Evolutionary conservation across 2,329 filamentous ascomycete species (phyloP), one percentile per base, ranked within the genome.

Genomic region (Ceratocystis cubensis): DNA sequence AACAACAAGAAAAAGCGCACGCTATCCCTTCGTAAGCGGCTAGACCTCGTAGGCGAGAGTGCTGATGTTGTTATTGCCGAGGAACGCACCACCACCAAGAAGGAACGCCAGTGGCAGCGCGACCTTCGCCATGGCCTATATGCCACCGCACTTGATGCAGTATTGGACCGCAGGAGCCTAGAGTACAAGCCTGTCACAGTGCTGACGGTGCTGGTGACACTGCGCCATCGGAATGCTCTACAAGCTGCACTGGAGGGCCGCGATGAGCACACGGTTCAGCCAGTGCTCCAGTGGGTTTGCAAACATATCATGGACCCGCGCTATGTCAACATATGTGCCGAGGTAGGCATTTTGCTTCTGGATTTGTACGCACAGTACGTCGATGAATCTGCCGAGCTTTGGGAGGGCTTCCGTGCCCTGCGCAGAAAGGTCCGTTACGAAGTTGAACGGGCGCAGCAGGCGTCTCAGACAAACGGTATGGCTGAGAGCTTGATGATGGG

Each of bases 11-110:
- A 88, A 73, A 89, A 90, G 78, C 78, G 78, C 66, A 75, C 76
- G 41, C 75, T 75, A 63, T 75, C 76, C n/a, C 75, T 78, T 33
- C 74, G 75, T 22, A 77, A 78, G 70, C 75, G 78, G n/a, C 86
- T 91, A 68, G 90, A 96, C 72, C 88, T 91, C 72, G 82, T 88
- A 22, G 92, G 90, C 70, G 90, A 96, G 75, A 88, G 86, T 57
- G 88, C 87, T 28, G 91, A 96, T 73, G 91, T 96, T 65, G 84
- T 96, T 71, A 92, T 97, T 71, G 88, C 93, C 53, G 85, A 88
- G 50, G 85, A 83, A 72, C 78, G 72, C 62, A 33, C 28, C 7
- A 62, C 79, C 48, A 73, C 72, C 64, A 87, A 85, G 74, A 85
- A 84, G 72, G 83, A 89, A 71, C 84, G 86, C 61, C 73, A 77